Conservation (phyloP, 1,139 yeast species). For the Suhomyces ambrosiae region DNA sequence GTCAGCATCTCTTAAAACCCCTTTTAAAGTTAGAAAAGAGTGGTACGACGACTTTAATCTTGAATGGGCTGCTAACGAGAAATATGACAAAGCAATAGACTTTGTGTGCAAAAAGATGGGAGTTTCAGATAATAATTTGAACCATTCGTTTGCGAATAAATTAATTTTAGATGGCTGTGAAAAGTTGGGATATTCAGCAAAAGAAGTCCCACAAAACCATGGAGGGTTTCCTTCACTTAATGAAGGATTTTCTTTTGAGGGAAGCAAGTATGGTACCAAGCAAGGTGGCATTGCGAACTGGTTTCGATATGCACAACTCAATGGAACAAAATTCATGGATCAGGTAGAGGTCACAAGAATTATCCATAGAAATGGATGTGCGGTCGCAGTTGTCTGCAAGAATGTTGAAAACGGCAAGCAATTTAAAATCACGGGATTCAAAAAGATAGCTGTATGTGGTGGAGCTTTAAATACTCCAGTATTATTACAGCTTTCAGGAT, state of each 20-base stretch:
- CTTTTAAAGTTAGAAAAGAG: slow-evolving; percentile 55
- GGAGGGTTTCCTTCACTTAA: slow-evolving; percentile 47
- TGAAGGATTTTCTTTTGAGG: slow-evolving; percentile 54
- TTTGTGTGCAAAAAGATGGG: slow-evolving; percentile 57
- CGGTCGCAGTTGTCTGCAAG: slow-evolving; percentile 46
- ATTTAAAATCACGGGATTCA: slow-evolving; percentile 29
- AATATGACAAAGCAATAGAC: slow-evolving; percentile 49
- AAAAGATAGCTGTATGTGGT: slow-evolving; percentile 24
- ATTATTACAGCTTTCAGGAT: slow-evolving; percentile 54
- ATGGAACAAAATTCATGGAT: slow-evolving; percentile 53
- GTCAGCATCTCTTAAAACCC: slow-evolving; percentile 58
- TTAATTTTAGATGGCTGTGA: slow-evolving; percentile 47
- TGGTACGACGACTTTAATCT: slow-evolving; percentile 54
- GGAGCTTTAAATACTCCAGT: slow-evolving; percentile 58
- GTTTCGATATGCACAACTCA: slow-evolving; percentile 51
- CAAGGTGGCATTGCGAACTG: slow-evolving; percentile 58
- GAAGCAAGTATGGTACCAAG: slow-evolving; percentile 54
- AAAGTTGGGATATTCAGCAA: slow-evolving; percentile 49
- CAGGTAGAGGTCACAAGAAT: slow-evolving; percentile 47
- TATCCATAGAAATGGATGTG: slow-evolving; percentile 44
- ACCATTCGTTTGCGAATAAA: slow-evolving; percentile 52
- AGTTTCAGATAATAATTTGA: slow-evolving; percentile 39
- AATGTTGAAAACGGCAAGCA: slow-evolving; percentile 30
- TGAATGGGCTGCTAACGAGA: slow-evolving; percentile 49
- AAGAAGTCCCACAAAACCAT: slow-evolving; percentile 50